These are phyloP conservation scores for Dentipellis sp. DNA, from an alignment of 768 basidiomycete genomes.

Conservation along the genomic window DNA sequence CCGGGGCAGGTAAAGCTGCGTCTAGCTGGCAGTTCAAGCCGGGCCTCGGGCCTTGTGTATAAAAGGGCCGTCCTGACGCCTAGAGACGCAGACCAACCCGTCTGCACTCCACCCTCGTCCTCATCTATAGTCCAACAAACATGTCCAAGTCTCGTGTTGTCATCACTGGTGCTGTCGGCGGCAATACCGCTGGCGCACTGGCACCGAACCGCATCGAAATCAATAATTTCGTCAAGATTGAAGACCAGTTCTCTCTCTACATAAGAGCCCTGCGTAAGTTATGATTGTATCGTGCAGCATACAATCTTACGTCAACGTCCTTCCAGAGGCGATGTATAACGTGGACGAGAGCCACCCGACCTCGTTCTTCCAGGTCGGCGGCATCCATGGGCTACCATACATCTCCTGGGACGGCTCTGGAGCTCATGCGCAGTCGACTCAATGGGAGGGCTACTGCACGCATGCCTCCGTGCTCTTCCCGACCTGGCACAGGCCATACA, in stretches of 20 bases:
- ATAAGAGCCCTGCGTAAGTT: constrained; percentile 39
- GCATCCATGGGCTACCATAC: constrained; percentile 45
- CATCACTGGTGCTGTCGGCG: constrained; percentile 6
- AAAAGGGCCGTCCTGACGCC: too few relatives aligned
- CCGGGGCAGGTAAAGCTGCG: too few relatives aligned
- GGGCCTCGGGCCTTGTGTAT: too few relatives aligned
- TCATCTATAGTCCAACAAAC: neutral
- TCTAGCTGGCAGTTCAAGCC: too few relatives aligned
- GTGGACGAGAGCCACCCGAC: constrained; percentile 21
- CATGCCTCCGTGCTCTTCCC: constrained; percentile 46
- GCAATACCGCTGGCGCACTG: constrained; percentile 1
- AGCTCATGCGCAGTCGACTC: constrained; percentile 16
- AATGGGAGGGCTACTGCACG: constrained; percentile 44
- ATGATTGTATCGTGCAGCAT: neutral
- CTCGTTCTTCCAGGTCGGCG: constrained; percentile 37
- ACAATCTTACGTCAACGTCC: neutral
- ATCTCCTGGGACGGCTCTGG: constrained; percentile 34
- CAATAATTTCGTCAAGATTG: constrained; percentile 24
- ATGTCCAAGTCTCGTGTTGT: constrained; percentile 11
- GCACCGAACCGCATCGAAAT: constrained; percentile 14
- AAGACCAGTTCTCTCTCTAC: constrained; percentile 40
- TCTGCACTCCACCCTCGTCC: neutral
- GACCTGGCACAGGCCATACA: constrained; percentile 47
- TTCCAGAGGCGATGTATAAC: constrained; percentile 23
- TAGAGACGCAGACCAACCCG: too few relatives aligned